Percentiles rank a stretch among this genome's conserved stretches.
These are phyloP conservation scores for Litchi chinensis DNA, from an alignment of 345 rosid species.

Conservation along the genomic window DNA sequence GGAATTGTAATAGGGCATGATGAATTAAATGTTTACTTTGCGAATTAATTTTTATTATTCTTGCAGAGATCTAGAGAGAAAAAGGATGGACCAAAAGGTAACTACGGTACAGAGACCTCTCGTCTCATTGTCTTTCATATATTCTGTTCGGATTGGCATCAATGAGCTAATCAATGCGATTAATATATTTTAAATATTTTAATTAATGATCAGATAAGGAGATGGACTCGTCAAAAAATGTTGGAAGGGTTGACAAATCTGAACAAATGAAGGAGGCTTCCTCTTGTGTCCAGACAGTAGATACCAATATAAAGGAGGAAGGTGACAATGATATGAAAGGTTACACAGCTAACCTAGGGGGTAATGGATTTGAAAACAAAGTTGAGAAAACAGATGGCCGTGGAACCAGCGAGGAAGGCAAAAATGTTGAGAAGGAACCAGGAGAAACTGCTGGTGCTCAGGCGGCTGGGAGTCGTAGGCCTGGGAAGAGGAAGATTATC, in stretches of 20 bases:
- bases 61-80: slow-evolving; percentile 57
- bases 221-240: slow-evolving; percentile 39
- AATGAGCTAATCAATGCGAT: slow-evolving; percentile 8
- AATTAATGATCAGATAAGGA: slow-evolving; percentile 35
- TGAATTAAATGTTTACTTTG: background rate
- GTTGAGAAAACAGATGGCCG: slow-evolving; percentile 33
- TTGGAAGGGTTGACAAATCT: slow-evolving; percentile 34
- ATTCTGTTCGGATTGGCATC: slow-evolving; percentile 1
- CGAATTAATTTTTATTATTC: slow-evolving; percentile 18
- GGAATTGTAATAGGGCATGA: slow-evolving; percentile 12
- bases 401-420: slow-evolving; percentile 31
- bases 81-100: slow-evolving; percentile 64
- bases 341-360: too few relatives aligned
- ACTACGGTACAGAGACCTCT: slow-evolving; percentile 20
- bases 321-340: too few relatives aligned
- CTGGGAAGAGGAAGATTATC: slow-evolving; percentile 75
- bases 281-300: slow-evolving; percentile 31
- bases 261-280: slow-evolving; percentile 40
- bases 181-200: background rate
- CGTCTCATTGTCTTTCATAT: background rate
- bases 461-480: slow-evolving; percentile 44
- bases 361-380: slow-evolving; percentile 35
- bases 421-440: slow-evolving; percentile 41
- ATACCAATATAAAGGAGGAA: slow-evolving; percentile 33
- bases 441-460: slow-evolving; percentile 46